Evolutionary conservation across 495 filamentous ascomycete species (phyloP), one percentile per base, ranked within the genome.

Genomic region (Lineolata rhizophorae): DNA sequence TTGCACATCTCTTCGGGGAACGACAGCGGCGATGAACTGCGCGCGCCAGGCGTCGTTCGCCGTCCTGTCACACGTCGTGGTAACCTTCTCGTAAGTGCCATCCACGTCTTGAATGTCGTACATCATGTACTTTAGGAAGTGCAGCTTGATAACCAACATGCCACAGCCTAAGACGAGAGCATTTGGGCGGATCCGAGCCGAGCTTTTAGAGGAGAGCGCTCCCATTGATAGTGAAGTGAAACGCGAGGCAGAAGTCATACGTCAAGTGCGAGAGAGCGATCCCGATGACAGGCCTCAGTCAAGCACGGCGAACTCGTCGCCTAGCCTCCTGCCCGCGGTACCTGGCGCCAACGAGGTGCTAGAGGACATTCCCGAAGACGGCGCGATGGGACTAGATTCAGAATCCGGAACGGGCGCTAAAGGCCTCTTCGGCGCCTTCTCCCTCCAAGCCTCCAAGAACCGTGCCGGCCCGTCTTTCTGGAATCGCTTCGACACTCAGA

Each of bases 221-320:
- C 87, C 87, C 0, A 50, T 91, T 18, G 90, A 95, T 39, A 72
- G 71, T 26, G 87, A 99, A 50, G 65, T 83, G 38, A 73, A 76
- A 35, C 75, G 81, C 24, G 87, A 99, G 58, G 81, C 85, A 9
- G 83, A 95, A 53, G 83, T 94, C 1, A 76, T 95, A 34, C 74
- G 77, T 2, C 90, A 93, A 51, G 84, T 93, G 20, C 76, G 79
- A 12, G 85, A 94, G 50, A 69, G 64, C 34, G 64, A 72, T 34
- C 50, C 56, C 11, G 53, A 55, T 25, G 55, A 62, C 9, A 46
- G 55, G 33, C 58, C 55, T 8, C 43, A 55, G 2, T 57, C 64
- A 1, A 54, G 56, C 4, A 66, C 71, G 11, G 57, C 67, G n/a
- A 49, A 56, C 1, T 51, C 58, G 10, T 53, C 50, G 20, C 52